Base-by-base conservation (phyloP, 176 grass and related monocot species). In the Oryza glaberrima region DNA sequence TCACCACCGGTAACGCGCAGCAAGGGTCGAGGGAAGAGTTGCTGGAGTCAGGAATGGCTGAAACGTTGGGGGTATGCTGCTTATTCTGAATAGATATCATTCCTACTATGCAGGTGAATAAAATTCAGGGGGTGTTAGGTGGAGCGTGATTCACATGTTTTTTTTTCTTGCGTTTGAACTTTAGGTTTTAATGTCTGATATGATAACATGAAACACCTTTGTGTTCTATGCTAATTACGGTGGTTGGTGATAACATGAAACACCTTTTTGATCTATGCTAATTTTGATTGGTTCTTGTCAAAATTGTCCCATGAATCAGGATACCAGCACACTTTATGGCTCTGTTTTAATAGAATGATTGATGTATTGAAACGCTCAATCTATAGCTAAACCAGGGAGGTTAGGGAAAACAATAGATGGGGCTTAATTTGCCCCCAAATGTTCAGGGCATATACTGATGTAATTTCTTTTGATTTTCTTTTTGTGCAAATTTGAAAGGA, bases 1-100 rank as follows among this genome's bases (percentile, higher is more conserved):
- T 99, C 44, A 79, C 83, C 9, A 85, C 75, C 5, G 84, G 87
- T 63, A 81, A 81, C 68, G 72, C 84, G 35, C 90, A 85, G 70
- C 91, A 91, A 63, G 90, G 85, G 26, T 78, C 47, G 5, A 94
- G 93, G 81, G 94, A 96, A 84, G 96, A 99, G 73, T 84, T 94
- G 25, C 79, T 99, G 73, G 94, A 99, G 81, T 91, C 94, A 36
- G 96, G 94, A 88, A 89, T 94, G 88, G 86, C 91, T 38, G 88
- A 99, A 85, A 88, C 91, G 1, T 67, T 99, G 40, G 88, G 38
- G 78, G 96, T 99, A 94, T 69, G 83, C 32, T 73, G 14, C 7
- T 82, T 75, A 56, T 82, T 73, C 35, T 47, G 61, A 35, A 67
- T 67, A 28, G 28, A 28, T 56, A 52, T 46, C 22, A 11, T 77